Conservation (phyloP, 2,329 filamentous ascomycete species). For the Capronia americana region DNA sequence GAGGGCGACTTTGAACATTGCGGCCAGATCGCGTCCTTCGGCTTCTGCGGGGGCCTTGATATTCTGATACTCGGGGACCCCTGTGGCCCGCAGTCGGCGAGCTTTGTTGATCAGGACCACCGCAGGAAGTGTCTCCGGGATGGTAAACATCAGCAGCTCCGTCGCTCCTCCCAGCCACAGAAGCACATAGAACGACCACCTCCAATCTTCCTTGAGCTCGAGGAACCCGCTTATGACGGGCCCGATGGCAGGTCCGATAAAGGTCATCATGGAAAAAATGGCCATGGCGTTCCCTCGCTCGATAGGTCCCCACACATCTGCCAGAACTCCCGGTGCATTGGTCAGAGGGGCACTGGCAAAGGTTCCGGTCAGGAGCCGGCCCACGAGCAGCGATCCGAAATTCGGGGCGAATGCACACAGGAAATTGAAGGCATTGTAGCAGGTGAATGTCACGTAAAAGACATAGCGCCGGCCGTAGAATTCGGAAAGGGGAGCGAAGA, state of each 20-base stretch:
- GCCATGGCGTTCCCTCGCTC: constrained; percentile 63
- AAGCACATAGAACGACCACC: constrained; percentile 55
- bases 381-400: constrained; percentile 60
- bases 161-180: constrained; percentile 49
- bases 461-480: constrained; percentile 65
- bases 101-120: constrained; percentile 63
- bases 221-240: constrained; percentile 65
- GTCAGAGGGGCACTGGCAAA: constrained; percentile 58
- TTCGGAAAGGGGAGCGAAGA: constrained; percentile 71
- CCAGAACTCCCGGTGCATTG: constrained; percentile 58
- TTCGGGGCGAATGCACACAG: constrained; percentile 63
- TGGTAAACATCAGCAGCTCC: constrained; percentile 59
- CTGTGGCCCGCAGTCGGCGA: constrained; percentile 55
- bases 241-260: constrained; percentile 60
- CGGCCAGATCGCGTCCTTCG: constrained; percentile 51
- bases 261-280: constrained; percentile 60
- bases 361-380: constrained; percentile 63
- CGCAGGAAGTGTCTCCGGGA: constrained; percentile 64
- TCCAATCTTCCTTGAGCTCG: constrained; percentile 58
- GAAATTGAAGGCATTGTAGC: constrained; percentile 58
- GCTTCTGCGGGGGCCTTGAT: constrained; percentile 59
- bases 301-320: constrained; percentile 60
- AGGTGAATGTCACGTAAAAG: constrained; percentile 53
- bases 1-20: constrained; percentile 60
- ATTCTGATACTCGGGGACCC: constrained; percentile 60